Evolutionary conservation across 2,329 filamentous ascomycete species (phyloP).

Genomic region (Alternaria metachromatica): DNA sequence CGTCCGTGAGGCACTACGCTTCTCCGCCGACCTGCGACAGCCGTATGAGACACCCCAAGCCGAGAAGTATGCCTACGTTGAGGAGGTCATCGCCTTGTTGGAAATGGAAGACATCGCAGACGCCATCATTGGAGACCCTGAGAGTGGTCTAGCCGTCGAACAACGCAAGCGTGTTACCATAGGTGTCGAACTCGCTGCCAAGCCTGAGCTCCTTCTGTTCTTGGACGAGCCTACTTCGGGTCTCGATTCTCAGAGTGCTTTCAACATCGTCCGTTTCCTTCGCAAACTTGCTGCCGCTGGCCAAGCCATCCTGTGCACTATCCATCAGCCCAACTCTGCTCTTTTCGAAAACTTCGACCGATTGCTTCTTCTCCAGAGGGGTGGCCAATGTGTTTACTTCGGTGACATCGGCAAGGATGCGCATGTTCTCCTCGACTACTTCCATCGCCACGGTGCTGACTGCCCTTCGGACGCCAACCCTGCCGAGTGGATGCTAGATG

Average conservation of each 20-base stretch:
- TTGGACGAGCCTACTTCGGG: slow-evolving; percentile 81
- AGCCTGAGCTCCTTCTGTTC: slow-evolving; percentile 77
- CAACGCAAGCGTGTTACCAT: slow-evolving; percentile 68
- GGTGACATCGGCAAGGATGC: slow-evolving; percentile 83
- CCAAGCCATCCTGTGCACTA: slow-evolving; percentile 88
- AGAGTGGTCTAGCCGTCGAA: slow-evolving; percentile 68
- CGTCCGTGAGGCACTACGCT: slow-evolving; percentile 70
- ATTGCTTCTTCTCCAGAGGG: slow-evolving; percentile 76
- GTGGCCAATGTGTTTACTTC: slow-evolving; percentile 84
- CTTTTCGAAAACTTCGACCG: slow-evolving; percentile 90
- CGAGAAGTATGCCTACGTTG: slow-evolving; percentile 71
- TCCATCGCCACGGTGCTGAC: slow-evolving; percentile 62
- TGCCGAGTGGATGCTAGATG: slow-evolving; percentile 84
- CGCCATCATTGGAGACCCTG: slow-evolving; percentile 68
- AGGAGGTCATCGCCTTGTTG: slow-evolving; percentile 68
- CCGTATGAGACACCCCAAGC: slow-evolving; percentile 62
- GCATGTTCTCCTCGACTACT: slow-evolving; percentile 67
- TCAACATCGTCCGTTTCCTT: slow-evolving; percentile 80
- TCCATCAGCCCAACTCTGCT: slow-evolving; percentile 86
- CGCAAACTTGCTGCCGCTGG: slow-evolving; percentile 78
- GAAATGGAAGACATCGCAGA: slow-evolving; percentile 72
- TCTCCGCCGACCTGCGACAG: slow-evolving; percentile 69
- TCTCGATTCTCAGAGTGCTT: slow-evolving; percentile 74
- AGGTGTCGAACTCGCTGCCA: slow-evolving; percentile 65
- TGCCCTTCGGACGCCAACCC: slow-evolving; percentile 62